Conservation (phyloP, 1,139 yeast species). For the Taphrina wiesneri region DNA sequence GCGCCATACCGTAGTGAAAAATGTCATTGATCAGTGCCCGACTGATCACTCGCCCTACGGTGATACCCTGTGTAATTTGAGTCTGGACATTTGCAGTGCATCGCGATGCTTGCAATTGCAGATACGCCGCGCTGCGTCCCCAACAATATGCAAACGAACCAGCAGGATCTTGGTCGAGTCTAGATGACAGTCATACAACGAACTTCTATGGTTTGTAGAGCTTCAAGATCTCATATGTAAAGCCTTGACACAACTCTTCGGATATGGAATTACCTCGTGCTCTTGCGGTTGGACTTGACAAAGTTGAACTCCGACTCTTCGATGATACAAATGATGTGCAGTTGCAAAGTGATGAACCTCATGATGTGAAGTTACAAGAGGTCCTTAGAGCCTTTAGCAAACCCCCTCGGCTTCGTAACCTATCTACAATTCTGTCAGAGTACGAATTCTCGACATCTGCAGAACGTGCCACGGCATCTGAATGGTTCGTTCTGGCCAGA, state of each 20-base stretch:
- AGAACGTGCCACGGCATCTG: slow-evolving; percentile 16
- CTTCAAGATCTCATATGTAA: neutral
- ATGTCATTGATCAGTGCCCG: too few species aligned
- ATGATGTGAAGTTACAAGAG: slow-evolving; percentile 8
- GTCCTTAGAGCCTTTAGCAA: slow-evolving; percentile 13
- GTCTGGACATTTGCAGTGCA: too few species aligned
- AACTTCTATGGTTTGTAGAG: too few species aligned
- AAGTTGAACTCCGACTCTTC: neutral
- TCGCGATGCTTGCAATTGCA: too few species aligned
- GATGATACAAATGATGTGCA: neutral
- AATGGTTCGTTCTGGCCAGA: slow-evolving; percentile 41
- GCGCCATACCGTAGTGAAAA: too few species aligned
- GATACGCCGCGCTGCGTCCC: too few species aligned
- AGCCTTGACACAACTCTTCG: neutral
- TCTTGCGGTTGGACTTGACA: neutral
- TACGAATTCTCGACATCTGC: slow-evolving; percentile 9
- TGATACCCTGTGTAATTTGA: too few species aligned
- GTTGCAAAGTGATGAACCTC: slow-evolving; percentile 5
- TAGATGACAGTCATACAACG: too few species aligned
- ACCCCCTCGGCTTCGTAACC: slow-evolving; percentile 16
- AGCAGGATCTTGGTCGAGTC: too few species aligned
- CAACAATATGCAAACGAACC: too few species aligned
- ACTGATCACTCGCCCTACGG: too few species aligned
- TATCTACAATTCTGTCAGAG: slow-evolving; percentile 6
- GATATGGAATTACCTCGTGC: slow-evolving; percentile 6